Conservation (phyloP, 2,329 filamentous ascomycete genomes). For the Blastomyces emzantsi region DNA sequence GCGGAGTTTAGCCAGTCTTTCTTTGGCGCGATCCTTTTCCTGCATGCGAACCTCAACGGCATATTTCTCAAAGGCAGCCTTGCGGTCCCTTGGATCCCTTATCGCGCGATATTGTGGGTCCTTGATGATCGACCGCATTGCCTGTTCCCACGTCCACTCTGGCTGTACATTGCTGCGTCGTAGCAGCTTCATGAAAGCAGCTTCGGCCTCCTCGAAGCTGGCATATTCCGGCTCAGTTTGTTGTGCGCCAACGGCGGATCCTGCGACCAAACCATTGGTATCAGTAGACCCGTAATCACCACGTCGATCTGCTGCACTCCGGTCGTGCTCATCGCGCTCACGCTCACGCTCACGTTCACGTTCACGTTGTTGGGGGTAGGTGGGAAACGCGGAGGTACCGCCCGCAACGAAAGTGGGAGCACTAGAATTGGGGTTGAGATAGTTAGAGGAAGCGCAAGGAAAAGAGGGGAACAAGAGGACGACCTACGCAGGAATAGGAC, state of each 20-base stretch:
- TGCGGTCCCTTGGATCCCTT: conserved; percentile 84
- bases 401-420: conserved; percentile 52
- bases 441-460: conserved; percentile 20
- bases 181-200: conserved; percentile 84
- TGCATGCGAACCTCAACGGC: conserved; percentile 79
- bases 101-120: conserved; percentile 90
- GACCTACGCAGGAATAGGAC: conserved; percentile 41
- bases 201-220: conserved; percentile 78
- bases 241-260: conserved; percentile 30
- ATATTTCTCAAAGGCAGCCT: conserved; percentile 89
- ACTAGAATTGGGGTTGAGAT: conserved; percentile 30
- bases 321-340: conserved; percentile 42
- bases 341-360: conserved; percentile 45
- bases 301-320: conserved; percentile 40
- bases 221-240: conserved; percentile 65
- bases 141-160: conserved; percentile 88
- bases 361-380: conserved; percentile 36
- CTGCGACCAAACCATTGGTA: conserved; percentile 32
- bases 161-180: conserved; percentile 76
- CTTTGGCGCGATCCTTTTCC: conserved; percentile 90
- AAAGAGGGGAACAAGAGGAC: background rate
- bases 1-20: conserved; percentile 82
- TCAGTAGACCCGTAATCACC: conserved; percentile 37
- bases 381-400: conserved; percentile 38
- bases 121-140: conserved; percentile 74